Evolutionary conservation across 83 land plant species (phyloP), one percentile per base, ranked within the genome.

Genomic region (Thuja plicata): DNA sequence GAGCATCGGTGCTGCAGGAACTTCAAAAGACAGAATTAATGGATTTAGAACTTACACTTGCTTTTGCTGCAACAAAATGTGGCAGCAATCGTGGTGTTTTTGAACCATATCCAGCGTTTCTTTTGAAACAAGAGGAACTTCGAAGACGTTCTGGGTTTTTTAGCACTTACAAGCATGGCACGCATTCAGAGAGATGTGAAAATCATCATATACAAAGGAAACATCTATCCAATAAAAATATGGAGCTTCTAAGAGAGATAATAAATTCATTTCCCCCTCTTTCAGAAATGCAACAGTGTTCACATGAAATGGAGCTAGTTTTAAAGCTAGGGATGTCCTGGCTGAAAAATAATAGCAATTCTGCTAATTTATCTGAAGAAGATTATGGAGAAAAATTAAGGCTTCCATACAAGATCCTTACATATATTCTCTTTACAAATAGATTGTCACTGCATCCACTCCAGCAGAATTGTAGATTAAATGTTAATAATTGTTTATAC

Each of bases 361-460:
- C 27, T 17, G 35, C 3, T 79, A 5, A 40, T 6, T 37, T 17
- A 7, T 79, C 83, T 79, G n/a, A 54, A 52, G 43, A 54, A 55
- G 70, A 52, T 32, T 37, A 50, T 48, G 86, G 17, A 24, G 60
- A 84, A 84, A 46, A 48, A 8, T 8, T 46, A 46, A 27, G 86
- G 55, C 86, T 83, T 83, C 85, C 85, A 17, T 83, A 85, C 40
- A 85, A n/a, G n/a, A n/a, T n/a, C n/a, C n/a, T n/a, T 45, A 45
- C 48, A 45, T 45, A 45, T 45, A 45, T 45, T 38, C 62, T 85
- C 3, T 55, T 85, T 85, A 85, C 87, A 54, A 85, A 85, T 50
- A 86, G 70, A 54, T 86, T 55, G 21, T 52, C n/a, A 16, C 30
- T 86, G 11, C 16, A 86, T 32, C 21, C 35, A 19, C 40, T 86